Base-by-base conservation (phyloP, 768 basidiomycete species). In the Lentinula sp. region DNA sequence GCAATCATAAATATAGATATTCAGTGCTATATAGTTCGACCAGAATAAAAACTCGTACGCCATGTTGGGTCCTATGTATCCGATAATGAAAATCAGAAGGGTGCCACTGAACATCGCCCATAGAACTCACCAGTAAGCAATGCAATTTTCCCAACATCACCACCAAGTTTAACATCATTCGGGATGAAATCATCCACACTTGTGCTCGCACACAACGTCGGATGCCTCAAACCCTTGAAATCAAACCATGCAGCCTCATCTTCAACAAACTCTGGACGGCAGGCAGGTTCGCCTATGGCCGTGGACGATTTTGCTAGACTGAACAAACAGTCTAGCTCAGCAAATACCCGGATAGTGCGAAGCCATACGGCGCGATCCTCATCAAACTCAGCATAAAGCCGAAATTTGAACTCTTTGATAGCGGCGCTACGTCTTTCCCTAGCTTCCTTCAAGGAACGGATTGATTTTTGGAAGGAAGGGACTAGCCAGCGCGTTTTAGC, bases 241-340 rank as follows among this genome's bases (percentile, higher is more conserved):
- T 98, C 90, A 42, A 98, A 68, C 65, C 87, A 87, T 0, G 95
- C 93, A 10, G 81, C 76, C 0, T 45, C 39, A 42, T 33, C 55
- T 61, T 93, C 90, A 16, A 95, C 81, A 61, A 99, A 86, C 66
- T 88, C 85, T 0, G 97, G 97, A 62, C 97, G 78, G 68, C 97
- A 98, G n/a, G 85, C 81, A 3, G 97, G 97, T 72, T 97, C 93
- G 48, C 94, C 95, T 45, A 99, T 81, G 8, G 91, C 90, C n/a
- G 75, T 71, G 1, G 95, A 97, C 0, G 93, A 83, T 72, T 93
- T 95, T 4, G 96, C 91, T 51, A 98, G 75, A 65, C 92, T 93
- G 71, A 96, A 86, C 20, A 99, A 76, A 72, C 97, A 99, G 72
- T 99, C 97, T n/a, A 99, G 79, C 74, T 99, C 95, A 6, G 97